Percentiles rank a stretch among this genome's conserved stretches.
These are phyloP conservation scores for Oropetium thomaeum DNA, from an alignment of 176 grass and related monocot genomes.

Conservation along the genomic window DNA sequence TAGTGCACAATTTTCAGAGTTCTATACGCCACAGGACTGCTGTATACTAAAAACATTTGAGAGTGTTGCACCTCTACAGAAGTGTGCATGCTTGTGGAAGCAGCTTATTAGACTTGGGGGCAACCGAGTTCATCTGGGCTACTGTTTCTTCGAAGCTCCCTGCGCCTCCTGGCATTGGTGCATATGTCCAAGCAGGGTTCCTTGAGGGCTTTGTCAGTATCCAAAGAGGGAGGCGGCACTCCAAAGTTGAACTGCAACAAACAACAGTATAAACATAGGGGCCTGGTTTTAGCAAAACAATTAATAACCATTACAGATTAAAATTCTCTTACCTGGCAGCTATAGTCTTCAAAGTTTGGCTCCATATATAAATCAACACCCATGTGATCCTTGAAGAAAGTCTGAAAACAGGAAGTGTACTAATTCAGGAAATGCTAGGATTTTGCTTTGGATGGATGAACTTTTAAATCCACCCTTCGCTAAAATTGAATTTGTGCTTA, in stretches of 20 bases:
- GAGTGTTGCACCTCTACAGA: slow-evolving; percentile 31
- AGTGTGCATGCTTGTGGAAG: neutral
- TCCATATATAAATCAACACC: slow-evolving; percentile 88
- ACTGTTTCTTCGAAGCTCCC: slow-evolving; percentile 29
- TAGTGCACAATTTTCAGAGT: neutral
- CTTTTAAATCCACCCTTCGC: neutral
- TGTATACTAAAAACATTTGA: neutral
- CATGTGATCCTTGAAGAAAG: slow-evolving; percentile 89
- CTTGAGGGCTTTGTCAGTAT: slow-evolving; percentile 60
- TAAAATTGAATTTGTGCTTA: neutral
- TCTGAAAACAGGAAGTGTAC: slow-evolving; percentile 39
- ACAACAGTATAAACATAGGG: neutral
- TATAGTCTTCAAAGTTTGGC: slow-evolving; percentile 77
- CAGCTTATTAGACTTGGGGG: slow-evolving; percentile 31
- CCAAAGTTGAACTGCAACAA: slow-evolving; percentile 79
- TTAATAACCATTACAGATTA: neutral
- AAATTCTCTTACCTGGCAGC: slow-evolving; percentile 63
- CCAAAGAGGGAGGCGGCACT: slow-evolving; percentile 40
- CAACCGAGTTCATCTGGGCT: slow-evolving; percentile 19
- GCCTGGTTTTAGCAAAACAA: neutral
- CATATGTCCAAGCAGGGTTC: slow-evolving; percentile 85
- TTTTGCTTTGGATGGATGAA: neutral
- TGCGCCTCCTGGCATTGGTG: slow-evolving; percentile 49
- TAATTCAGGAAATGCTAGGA: neutral
- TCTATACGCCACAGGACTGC: neutral